A percentile compares a stretch with the other conserved stretches of the same genome.
Conservation (phyloP, 768 basidiomycete species). For the Russula brevipes region DNA sequence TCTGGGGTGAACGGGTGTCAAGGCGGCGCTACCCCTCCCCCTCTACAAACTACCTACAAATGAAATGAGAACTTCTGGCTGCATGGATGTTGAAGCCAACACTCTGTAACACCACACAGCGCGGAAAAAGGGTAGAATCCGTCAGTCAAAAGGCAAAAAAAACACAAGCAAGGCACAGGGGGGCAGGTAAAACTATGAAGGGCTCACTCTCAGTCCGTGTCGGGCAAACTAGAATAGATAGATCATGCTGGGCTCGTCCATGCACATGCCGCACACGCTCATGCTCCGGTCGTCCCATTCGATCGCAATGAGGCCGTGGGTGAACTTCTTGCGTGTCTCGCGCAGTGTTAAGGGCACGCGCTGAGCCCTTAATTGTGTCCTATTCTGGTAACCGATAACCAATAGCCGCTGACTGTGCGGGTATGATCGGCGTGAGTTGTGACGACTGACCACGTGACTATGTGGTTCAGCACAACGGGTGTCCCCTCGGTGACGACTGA, state of each 20-base stretch:
- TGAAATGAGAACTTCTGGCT: background rate
- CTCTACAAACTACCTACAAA: constrained; percentile 32
- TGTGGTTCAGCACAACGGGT: too few relatives aligned
- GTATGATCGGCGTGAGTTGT: too few relatives aligned
- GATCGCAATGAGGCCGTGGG: constrained; percentile 11
- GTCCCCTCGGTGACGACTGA: too few relatives aligned
- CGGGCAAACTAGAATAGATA: constrained; percentile 24
- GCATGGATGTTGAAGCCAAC: background rate
- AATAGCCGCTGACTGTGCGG: too few relatives aligned
- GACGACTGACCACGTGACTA: too few relatives aligned
- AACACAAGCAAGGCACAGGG: too few relatives aligned
- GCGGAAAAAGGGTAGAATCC: background rate
- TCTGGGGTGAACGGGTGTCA: too few relatives aligned
- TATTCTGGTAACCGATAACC: too few relatives aligned
- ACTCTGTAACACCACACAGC: constrained; percentile 25
- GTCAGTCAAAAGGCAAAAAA: background rate
- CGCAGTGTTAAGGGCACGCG: background rate
- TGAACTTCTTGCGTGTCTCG: constrained; percentile 15
- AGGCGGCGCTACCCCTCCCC: too few relatives aligned
- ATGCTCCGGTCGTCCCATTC: constrained; percentile 25
- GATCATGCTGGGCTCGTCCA: constrained; percentile 15
- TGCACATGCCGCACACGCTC: constrained; percentile 16
- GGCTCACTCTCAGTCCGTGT: constrained; percentile 23
- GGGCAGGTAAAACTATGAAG: background rate
- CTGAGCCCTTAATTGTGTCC: too few relatives aligned